phyloP scores from a whole-genome alignment of 2,329 filamentous ascomycete species.

The Pseudogymnoascus sp. region DNA sequence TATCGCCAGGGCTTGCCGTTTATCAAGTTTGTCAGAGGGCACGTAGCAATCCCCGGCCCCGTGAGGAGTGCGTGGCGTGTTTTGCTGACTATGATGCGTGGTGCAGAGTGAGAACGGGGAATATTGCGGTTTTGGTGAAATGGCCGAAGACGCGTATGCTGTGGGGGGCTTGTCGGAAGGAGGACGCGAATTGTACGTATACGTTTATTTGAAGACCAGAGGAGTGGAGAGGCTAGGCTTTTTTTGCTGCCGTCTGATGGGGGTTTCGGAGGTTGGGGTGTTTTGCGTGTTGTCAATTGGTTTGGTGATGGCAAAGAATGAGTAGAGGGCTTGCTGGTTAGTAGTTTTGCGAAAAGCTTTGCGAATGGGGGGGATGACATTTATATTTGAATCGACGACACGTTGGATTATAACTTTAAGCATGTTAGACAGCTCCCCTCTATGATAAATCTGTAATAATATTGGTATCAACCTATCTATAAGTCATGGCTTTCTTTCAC shows the following conservation, averaged over 20 bases:
- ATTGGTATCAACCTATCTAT: neutral
- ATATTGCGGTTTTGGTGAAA: neutral
- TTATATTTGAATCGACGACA: neutral
- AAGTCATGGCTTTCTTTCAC: neutral
- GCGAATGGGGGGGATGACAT: neutral
- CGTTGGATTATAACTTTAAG: neutral
- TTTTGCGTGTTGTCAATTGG: neutral
- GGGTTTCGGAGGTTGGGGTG: neutral
- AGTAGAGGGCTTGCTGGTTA: neutral
- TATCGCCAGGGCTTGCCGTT: neutral
- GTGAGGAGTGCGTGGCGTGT: neutral
- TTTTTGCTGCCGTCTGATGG: too few species aligned
- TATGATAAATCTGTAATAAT: neutral
- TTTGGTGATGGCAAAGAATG: neutral
- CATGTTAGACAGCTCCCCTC: neutral
- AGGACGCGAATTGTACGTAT: too few species aligned
- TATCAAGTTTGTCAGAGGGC: neutral
- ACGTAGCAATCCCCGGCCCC: neutral
- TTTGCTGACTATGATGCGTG: neutral
- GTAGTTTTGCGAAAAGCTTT: neutral
- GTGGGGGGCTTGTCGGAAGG: too few species aligned
- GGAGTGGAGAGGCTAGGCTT: too few species aligned
- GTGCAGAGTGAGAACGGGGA: neutral
- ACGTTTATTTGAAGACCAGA: too few species aligned
- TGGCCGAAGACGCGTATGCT: neutral